Evolutionary conservation across 371 early-diverging fungal species (phyloP).

Genomic region (Scutellospora calospora): DNA sequence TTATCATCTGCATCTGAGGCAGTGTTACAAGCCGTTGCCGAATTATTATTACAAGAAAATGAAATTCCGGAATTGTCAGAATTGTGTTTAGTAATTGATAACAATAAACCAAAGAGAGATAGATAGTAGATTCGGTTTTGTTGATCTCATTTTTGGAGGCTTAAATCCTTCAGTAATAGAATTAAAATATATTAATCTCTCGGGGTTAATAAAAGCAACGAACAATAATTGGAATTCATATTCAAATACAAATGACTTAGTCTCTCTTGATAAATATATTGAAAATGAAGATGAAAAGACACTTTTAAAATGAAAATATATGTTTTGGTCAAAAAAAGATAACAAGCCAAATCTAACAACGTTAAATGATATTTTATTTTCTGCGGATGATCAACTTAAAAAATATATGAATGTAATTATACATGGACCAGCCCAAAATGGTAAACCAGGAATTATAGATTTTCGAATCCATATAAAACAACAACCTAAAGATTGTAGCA

Average conservation of each 20-base stretch:
- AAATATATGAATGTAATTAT: conserved; percentile 15
- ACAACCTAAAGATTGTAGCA: background rate
- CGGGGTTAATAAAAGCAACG: conserved; percentile 15
- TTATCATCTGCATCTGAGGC: conserved; percentile 13
- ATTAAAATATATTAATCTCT: conserved; percentile 23
- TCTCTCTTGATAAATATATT: conserved; percentile 1
- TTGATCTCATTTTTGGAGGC: conserved; percentile 24
- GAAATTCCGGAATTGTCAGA: conserved; percentile 5
- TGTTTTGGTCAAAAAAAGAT: conserved; percentile 27
- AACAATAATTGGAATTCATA: conserved; percentile 18
- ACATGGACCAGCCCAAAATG: conserved; percentile 17
- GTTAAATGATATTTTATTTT: conserved; percentile 13
- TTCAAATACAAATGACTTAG: conserved; percentile 9
- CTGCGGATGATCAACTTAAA: background rate
- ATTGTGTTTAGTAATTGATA: conserved; percentile 24
- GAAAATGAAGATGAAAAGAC: conserved; percentile 17
- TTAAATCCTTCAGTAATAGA: conserved; percentile 10
- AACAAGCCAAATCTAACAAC: background rate
- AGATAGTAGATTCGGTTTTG: conserved; percentile 22
- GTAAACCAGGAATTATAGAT: conserved; percentile 6
- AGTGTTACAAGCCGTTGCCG: conserved; percentile 24
- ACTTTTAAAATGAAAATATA: conserved; percentile 15
- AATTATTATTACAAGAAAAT: conserved; percentile 23
- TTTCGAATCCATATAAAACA: conserved; percentile 5
- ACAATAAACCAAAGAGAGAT: conserved; percentile 12